phyloP scores from a whole-genome alignment of 2,329 filamentous ascomycete genomes.

The Aspergillus sergii region DNA sequence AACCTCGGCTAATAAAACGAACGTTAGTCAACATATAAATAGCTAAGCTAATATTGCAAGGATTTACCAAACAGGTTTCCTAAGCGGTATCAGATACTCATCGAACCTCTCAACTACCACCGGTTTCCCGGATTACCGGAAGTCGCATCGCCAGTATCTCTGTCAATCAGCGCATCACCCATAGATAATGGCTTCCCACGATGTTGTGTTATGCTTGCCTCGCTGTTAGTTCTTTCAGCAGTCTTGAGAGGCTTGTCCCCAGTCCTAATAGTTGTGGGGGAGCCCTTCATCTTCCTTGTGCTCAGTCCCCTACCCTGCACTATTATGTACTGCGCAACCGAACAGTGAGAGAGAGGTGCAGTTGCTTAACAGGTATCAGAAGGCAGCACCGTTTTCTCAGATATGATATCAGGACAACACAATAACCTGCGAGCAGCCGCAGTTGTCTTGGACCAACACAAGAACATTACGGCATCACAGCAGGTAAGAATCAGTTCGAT shows the following conservation, averaged over 20 bases:
- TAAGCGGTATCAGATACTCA: no score
- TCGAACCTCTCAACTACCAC: no score
- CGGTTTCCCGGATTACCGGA: background rate
- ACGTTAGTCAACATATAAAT: no score
- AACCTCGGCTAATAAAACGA: no score
- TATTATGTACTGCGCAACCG: background rate
- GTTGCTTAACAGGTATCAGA: background rate
- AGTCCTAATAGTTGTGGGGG: no score
- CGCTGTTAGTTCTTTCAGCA: background rate
- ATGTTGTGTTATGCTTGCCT: background rate
- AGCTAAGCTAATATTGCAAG: no score
- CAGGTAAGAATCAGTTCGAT: background rate
- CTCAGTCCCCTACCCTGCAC: background rate
- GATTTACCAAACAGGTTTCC: no score
- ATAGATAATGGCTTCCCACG: background rate
- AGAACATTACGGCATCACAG: background rate
- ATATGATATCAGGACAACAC: slow-evolving; percentile 19
- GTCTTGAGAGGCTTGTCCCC: background rate
- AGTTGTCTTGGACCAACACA: background rate
- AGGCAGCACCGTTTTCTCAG: slow-evolving; percentile 15
- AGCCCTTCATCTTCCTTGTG: background rate
- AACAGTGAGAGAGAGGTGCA: background rate
- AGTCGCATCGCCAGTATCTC: background rate
- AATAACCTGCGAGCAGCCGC: slow-evolving; percentile 20
- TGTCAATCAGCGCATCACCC: background rate